Evolutionary conservation across 192 early-diverging fungal genomes (phyloP), one percentile per base, ranked within the genome.

Genomic region (Coemansia sp.): DNA sequence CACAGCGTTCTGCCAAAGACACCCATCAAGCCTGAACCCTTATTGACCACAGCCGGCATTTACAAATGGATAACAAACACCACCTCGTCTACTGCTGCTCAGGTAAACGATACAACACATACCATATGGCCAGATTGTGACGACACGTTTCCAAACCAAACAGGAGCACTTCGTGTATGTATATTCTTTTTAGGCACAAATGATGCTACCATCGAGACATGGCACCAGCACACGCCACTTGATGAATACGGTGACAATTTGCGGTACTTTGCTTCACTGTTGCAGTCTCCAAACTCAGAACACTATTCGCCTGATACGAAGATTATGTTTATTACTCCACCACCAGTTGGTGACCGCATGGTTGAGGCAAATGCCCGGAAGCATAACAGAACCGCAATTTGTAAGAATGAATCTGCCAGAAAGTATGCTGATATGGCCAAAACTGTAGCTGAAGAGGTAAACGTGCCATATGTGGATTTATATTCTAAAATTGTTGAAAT

Each of bases 151-250:
- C 22, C 23, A 25, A 15, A 25, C 14, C 6, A 7, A 6, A 29
- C 53, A 5, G 4, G 53, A 32, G 11, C 53, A 25, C 15, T 55
- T 2, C 53, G 23, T 2, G 2, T 55, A 4, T 55, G 19, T 5
- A 22, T 55, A 9, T 55, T 55, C 10, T 25, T 55, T 5, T 55
- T 55, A 35, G 53, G 53, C 14, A 32, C 53, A 3, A 55, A 55
- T 17, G 53, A 55, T n/a, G 19, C 53, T 7, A 17, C 23, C n/a
- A 17, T 8, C n/a, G 15, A 29, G 14, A 17, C 53, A 10, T 53
- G 51, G 51, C 51, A 53, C 14, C 51, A 53, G 22, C 51, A 53
- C 51, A 53, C 19, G 3, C 51, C 53, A 3, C 24, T 55, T 29
- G 53, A 55, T 7, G 15, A 11, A 11, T 55, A 29, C n/a, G 29